phyloP scores from a whole-genome alignment of 2,329 filamentous ascomycete species.

The Tolypocladium album region DNA sequence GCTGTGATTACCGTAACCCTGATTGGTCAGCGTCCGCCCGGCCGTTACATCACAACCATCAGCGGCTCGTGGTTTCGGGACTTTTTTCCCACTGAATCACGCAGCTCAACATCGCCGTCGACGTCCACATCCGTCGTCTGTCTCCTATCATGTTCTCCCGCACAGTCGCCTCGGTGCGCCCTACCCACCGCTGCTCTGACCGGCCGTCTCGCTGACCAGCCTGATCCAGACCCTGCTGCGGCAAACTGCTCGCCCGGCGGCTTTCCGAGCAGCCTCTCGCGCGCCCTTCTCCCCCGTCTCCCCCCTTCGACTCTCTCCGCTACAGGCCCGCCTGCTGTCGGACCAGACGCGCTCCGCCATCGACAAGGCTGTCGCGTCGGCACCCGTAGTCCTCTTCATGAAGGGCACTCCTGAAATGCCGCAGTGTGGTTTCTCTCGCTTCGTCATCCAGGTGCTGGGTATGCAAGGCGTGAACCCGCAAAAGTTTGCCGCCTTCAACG shows the following conservation, averaged over 20 bases:
- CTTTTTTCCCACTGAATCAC: background rate
- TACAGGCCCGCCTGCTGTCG: conserved; percentile 61
- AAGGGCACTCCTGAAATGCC: conserved; percentile 95
- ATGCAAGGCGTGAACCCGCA: conserved; percentile 88
- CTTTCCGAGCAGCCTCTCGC: conserved; percentile 11
- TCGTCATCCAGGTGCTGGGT: conserved; percentile 88
- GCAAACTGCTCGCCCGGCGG: conserved; percentile 24
- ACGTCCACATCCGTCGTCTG: background rate
- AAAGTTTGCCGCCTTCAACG: conserved; percentile 98
- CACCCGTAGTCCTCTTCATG: conserved; percentile 97
- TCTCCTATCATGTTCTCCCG: conserved; percentile 12
- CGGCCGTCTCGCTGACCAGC: background rate
- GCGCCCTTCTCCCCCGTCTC: conserved; percentile 7
- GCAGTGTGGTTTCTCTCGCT: conserved; percentile 93
- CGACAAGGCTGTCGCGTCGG: conserved; percentile 76
- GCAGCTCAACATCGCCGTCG: background rate
- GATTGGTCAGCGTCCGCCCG: conserved; percentile 1
- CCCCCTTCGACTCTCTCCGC: conserved; percentile 12
- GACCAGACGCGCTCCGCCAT: conserved; percentile 72
- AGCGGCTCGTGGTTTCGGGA: background rate
- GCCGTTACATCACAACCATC: background rate
- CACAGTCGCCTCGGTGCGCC: conserved; percentile 13
- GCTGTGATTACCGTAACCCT: background rate
- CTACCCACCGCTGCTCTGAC: background rate
- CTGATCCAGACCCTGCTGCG: conserved; percentile 20